A percentile compares a stretch with the other conserved stretches of the same genome.
phyloP scores from a whole-genome alignment of 148 eudicot genomes.

The Cornus suecica region DNA sequence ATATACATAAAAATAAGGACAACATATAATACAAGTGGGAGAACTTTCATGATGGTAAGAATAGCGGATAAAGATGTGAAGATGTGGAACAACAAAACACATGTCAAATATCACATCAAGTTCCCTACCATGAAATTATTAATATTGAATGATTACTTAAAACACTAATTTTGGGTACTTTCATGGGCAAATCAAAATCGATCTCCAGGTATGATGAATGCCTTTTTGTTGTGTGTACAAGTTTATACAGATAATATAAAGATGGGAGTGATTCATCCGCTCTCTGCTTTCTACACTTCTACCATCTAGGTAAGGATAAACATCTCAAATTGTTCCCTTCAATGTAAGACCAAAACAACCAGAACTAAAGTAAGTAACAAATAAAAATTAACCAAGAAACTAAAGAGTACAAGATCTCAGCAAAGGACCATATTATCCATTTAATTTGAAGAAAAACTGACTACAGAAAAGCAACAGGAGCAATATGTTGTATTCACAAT shows the following conservation, averaged over 20 bases:
- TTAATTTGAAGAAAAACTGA: slow-evolving; percentile 4
- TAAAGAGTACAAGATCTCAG: neutral
- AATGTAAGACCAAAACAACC: too few species aligned
- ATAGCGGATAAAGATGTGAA: neutral
- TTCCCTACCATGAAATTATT: neutral
- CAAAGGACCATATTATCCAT: neutral
- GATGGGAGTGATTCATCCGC: too few species aligned
- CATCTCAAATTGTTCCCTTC: slow-evolving; percentile 2
- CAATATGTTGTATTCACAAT: neutral
- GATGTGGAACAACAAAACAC: neutral
- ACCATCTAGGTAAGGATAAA: neutral
- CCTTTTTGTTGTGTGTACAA: too few species aligned
- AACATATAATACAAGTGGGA: too few species aligned
- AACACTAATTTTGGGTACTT: neutral
- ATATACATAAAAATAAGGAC: too few species aligned
- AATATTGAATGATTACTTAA: neutral
- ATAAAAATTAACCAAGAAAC: neutral
- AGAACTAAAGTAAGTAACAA: neutral
- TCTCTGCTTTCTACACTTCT: neutral
- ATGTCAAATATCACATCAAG: neutral
- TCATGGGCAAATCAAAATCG: neutral
- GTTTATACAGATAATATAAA: too few species aligned
- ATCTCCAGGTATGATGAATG: neutral
- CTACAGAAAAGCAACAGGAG: neutral
- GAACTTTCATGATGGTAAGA: neutral